Evolutionary conservation across 768 basidiomycete species (phyloP).

Genomic region (Lactarius vividus): DNA sequence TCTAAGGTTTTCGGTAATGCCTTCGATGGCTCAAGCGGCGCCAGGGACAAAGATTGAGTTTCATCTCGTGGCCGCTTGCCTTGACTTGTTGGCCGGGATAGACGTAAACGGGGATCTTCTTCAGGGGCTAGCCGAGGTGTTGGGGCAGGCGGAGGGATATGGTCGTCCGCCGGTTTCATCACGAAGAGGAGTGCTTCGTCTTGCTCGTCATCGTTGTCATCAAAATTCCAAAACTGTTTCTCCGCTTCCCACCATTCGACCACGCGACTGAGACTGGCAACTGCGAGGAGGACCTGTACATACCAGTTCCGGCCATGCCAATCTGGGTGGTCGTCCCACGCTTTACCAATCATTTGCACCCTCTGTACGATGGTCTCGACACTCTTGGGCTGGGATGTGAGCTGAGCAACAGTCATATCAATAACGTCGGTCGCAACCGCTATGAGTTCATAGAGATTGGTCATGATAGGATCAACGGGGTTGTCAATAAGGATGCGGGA

Average conservation of each 20-base stretch:
- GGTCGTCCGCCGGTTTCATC: slow-evolving; percentile 80
- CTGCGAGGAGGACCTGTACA: slow-evolving; percentile 91
- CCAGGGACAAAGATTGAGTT: slow-evolving; percentile 28
- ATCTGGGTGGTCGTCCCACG: slow-evolving; percentile 97
- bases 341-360: slow-evolving; percentile 87
- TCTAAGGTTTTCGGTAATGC: slow-evolving; percentile 49
- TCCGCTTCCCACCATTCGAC: slow-evolving; percentile 99
- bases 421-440: slow-evolving; percentile 89
- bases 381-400: slow-evolving; percentile 80
- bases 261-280: slow-evolving; percentile 93
- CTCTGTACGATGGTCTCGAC: slow-evolving; percentile 87
- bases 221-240: slow-evolving; percentile 99
- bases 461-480: slow-evolving; percentile 86
- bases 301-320: slow-evolving; percentile 99
- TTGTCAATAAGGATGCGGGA: slow-evolving; percentile 83
- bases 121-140: slow-evolving; percentile 48
- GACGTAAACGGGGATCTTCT: slow-evolving; percentile 50
- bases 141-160: slow-evolving; percentile 37
- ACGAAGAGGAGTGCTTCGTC: slow-evolving; percentile 93
- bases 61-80: slow-evolving; percentile 56
- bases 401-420: slow-evolving; percentile 84
- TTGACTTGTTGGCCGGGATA: slow-evolving; percentile 50
- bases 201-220: slow-evolving; percentile 85
- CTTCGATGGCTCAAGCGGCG: slow-evolving; percentile 29
- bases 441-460: slow-evolving; percentile 88